These are phyloP conservation scores for Antrodiella citrinella DNA, from an alignment of 768 basidiomycete genomes.

Conservation along the genomic window DNA sequence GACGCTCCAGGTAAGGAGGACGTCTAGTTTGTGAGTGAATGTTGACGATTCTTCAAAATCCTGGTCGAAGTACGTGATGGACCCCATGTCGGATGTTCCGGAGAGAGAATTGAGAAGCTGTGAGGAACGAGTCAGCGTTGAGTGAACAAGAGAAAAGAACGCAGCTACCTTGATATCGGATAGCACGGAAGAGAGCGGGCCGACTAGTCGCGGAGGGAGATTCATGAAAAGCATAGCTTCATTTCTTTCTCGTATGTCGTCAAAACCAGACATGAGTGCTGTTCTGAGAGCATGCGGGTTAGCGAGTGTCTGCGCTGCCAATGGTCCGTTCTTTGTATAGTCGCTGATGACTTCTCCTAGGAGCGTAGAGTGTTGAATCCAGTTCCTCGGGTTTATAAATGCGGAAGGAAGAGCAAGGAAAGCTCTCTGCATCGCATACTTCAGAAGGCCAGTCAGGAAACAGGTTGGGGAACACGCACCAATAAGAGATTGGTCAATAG, in stretches of 20 bases:
- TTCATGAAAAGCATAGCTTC: slow-evolving; percentile 73
- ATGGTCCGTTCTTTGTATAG: slow-evolving; percentile 20
- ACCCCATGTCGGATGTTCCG: slow-evolving; percentile 49
- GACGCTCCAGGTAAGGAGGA: slow-evolving; percentile 74
- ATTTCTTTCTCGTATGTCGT: slow-evolving; percentile 69
- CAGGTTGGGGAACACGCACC: slow-evolving; percentile 34
- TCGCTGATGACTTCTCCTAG: slow-evolving; percentile 41
- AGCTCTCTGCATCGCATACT: slow-evolving; percentile 41
- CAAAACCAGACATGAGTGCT: slow-evolving; percentile 47
- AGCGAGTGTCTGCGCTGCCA: slow-evolving; percentile 30
- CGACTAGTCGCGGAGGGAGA: slow-evolving; percentile 52
- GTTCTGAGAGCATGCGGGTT: slow-evolving; percentile 34
- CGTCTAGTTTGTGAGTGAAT: slow-evolving; percentile 65
- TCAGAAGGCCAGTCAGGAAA: no score
- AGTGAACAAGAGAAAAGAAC: no score
- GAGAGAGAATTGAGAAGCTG: slow-evolving; percentile 76
- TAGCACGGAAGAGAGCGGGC: slow-evolving; percentile 54
- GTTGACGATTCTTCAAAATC: slow-evolving; percentile 27
- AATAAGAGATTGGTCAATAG: slow-evolving; percentile 53
- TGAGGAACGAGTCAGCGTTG: background rate
- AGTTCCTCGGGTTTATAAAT: slow-evolving; percentile 65
- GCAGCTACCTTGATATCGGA: slow-evolving; percentile 44
- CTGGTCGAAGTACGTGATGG: slow-evolving; percentile 50
- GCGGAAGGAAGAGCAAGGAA: slow-evolving; percentile 69
- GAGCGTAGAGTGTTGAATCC: slow-evolving; percentile 44